Evolutionary conservation across 225 moss, liverwort and hornwort genomes (phyloP).

Genomic region (Marchantia paleacea): DNA sequence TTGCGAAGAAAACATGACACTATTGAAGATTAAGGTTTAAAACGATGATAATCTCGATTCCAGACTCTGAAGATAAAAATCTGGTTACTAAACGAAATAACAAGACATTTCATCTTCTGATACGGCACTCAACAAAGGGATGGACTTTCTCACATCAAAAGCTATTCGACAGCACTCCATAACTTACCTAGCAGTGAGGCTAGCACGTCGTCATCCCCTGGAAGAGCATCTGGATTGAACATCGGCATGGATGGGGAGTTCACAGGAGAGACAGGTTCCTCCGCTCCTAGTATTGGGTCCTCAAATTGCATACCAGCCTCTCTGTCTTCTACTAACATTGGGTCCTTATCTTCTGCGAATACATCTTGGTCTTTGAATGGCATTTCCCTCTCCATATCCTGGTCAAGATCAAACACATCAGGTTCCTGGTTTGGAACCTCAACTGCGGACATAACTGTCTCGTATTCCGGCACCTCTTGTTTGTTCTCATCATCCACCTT

Average conservation of each 20-base stretch:
- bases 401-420: slow-evolving; percentile 83
- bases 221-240: slow-evolving; percentile 51
- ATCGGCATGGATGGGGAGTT: slow-evolving; percentile 24
- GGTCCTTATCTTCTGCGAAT: slow-evolving; percentile 62
- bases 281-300: slow-evolving; percentile 32
- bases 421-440: slow-evolving; percentile 55
- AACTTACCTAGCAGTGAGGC: slow-evolving; percentile 80
- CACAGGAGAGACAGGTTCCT: slow-evolving; percentile 51
- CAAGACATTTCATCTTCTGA: background rate
- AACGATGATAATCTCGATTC: too few species aligned
- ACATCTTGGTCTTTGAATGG: slow-evolving; percentile 46
- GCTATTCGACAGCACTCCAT: background rate
- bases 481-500: background rate
- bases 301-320: slow-evolving; percentile 54
- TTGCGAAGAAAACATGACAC: too few species aligned
- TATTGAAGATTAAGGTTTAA: too few species aligned
- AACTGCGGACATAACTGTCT: slow-evolving; percentile 83
- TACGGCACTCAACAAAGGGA: background rate
- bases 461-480: slow-evolving; percentile 61
- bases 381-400: slow-evolving; percentile 46
- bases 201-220: slow-evolving; percentile 83
- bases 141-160: background rate
- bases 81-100: too few species aligned
- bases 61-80: too few species aligned
- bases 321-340: slow-evolving; percentile 48